These are phyloP conservation scores for Neofusicoccum laricinum DNA, from an alignment of 2,329 filamentous ascomycete genomes.

Conservation along the genomic window DNA sequence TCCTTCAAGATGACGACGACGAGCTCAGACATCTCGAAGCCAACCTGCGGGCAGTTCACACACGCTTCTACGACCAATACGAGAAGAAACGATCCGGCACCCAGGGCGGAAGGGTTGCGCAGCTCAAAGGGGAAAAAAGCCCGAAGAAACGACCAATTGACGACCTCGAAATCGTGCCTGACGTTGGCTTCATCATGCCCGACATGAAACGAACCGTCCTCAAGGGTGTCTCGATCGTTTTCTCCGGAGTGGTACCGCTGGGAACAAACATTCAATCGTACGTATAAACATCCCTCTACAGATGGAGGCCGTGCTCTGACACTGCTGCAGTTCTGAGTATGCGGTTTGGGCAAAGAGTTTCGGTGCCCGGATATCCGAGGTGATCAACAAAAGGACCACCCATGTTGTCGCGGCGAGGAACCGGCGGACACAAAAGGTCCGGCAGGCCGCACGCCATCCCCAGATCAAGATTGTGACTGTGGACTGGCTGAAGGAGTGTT, in stretches of 20 bases:
- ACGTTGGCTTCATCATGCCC: conserved; percentile 82
- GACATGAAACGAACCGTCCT: conserved; percentile 75
- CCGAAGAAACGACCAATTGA: conserved; percentile 47
- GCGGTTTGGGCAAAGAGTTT: conserved; percentile 84
- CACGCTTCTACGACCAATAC: conserved; percentile 79
- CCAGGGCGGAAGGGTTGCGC: conserved; percentile 47
- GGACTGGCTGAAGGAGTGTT: conserved; percentile 82
- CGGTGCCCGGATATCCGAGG: conserved; percentile 66
- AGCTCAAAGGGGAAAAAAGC: conserved; percentile 50
- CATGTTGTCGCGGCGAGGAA: conserved; percentile 71
- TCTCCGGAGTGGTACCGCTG: conserved; percentile 86
- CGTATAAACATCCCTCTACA: conserved; percentile 20
- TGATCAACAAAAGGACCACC: conserved; percentile 56
- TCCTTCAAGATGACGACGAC: conserved; percentile 83
- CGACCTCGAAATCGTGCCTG: conserved; percentile 65
- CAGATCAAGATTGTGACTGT: conserved; percentile 89
- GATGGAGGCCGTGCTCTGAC: not conserved
- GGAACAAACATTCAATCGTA: conserved; percentile 69
- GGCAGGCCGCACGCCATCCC: conserved; percentile 74
- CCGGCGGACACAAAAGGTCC: conserved; percentile 83
- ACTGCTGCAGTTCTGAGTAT: conserved; percentile 64
- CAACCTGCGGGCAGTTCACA: conserved; percentile 73
- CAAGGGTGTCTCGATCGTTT: conserved; percentile 72
- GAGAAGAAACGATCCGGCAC: conserved; percentile 52
- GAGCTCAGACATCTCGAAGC: conserved; percentile 76